Percentiles rank a stretch among this genome's conserved stretches.
Conservation (phyloP, 2,329 filamentous ascomycete genomes). For the Thielaviopsis punctulata region DNA sequence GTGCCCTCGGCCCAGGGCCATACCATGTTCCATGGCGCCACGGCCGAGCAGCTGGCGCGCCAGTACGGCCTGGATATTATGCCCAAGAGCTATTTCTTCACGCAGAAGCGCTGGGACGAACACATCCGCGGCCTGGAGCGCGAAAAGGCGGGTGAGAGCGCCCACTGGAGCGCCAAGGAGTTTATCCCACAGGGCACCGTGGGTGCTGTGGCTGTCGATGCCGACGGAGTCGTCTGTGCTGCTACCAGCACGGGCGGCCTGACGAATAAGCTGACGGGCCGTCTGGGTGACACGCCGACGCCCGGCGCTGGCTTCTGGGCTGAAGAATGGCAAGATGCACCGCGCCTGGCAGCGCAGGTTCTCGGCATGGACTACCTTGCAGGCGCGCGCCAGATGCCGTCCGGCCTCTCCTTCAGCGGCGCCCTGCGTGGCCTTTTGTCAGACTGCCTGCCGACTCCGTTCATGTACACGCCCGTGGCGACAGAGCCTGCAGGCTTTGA, state of each 20-base stretch:
- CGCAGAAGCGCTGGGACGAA: slow-evolving; percentile 61
- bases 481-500: neutral
- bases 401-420: slow-evolving; percentile 22
- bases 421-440: slow-evolving; percentile 32
- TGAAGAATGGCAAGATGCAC: slow-evolving; percentile 53
- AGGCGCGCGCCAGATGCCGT: slow-evolving; percentile 16
- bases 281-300: slow-evolving; percentile 74
- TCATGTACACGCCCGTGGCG: slow-evolving; percentile 21
- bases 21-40: slow-evolving; percentile 47
- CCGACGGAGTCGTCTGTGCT: slow-evolving; percentile 53
- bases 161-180: slow-evolving; percentile 41
- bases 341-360: slow-evolving; percentile 16
- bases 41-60: slow-evolving; percentile 51
- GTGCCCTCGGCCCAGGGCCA: slow-evolving; percentile 48
- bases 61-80: slow-evolving; percentile 56
- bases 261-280: slow-evolving; percentile 75
- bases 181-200: slow-evolving; percentile 73
- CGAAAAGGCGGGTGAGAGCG: slow-evolving; percentile 24
- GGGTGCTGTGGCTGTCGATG: slow-evolving; percentile 66
- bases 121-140: slow-evolving; percentile 43
- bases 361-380: slow-evolving; percentile 14
- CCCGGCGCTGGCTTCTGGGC: slow-evolving; percentile 82
- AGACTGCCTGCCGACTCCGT: slow-evolving; percentile 41
- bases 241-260: slow-evolving; percentile 57
- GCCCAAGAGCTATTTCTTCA: slow-evolving; percentile 59